These are phyloP conservation scores for Podaxis sp. DNA, from an alignment of 768 basidiomycete species.

Conservation along the genomic window DNA sequence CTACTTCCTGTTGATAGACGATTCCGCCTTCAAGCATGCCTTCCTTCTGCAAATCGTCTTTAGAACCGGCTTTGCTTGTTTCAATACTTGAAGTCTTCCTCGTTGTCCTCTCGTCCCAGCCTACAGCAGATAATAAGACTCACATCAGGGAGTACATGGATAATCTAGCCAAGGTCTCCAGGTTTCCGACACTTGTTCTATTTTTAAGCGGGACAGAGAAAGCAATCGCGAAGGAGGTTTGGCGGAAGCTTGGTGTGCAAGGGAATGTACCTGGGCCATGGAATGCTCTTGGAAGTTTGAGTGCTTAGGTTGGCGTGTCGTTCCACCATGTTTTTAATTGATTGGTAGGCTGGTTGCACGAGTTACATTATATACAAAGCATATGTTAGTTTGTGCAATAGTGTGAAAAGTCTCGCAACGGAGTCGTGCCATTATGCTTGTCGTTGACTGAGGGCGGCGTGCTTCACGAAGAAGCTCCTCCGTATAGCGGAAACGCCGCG, in stretches of 20 bases:
- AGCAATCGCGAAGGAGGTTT: slow-evolving; percentile 44
- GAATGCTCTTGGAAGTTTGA: slow-evolving; percentile 21
- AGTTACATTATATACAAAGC: neutral
- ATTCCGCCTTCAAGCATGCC: slow-evolving; percentile 59
- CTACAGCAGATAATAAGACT: slow-evolving; percentile 18
- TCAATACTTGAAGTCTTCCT: slow-evolving; percentile 57
- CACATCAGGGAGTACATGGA: slow-evolving; percentile 48
- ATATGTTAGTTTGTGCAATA: neutral
- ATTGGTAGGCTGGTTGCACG: neutral
- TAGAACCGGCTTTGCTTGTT: slow-evolving; percentile 64
- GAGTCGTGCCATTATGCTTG: slow-evolving; percentile 22
- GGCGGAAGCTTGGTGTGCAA: slow-evolving; percentile 36
- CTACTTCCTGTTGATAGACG: slow-evolving; percentile 34
- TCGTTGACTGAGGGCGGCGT: slow-evolving; percentile 33
- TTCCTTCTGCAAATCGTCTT: slow-evolving; percentile 62
- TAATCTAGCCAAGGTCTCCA: slow-evolving; percentile 51
- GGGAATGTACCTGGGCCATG: slow-evolving; percentile 23
- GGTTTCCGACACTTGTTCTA: slow-evolving; percentile 62
- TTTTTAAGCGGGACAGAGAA: slow-evolving; percentile 64
- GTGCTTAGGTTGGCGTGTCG: neutral
- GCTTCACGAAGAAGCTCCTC: slow-evolving; percentile 43
- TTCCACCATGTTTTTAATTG: neutral
- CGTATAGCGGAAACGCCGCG: slow-evolving; percentile 87
- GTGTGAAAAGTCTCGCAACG: too few species aligned
- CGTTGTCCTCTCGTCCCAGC: slow-evolving; percentile 23